A percentile compares a stretch with the other conserved stretches of the same genome.
Evolutionary conservation across 169 alveolate species (phyloP).

Genomic region (Plasmodium inui): DNA sequence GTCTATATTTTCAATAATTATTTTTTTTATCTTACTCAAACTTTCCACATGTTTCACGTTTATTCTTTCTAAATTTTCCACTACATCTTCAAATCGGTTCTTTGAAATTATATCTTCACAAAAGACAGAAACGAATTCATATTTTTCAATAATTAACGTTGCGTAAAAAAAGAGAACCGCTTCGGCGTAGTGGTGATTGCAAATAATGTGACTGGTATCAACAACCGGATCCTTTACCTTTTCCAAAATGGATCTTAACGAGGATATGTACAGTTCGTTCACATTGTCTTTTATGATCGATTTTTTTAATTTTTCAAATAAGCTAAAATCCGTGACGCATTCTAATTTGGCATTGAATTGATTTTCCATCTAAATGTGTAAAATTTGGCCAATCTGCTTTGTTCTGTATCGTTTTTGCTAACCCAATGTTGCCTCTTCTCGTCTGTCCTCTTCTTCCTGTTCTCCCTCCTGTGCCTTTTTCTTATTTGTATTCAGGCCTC

Average conservation of each 20-base stretch:
- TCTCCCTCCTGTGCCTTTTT: neutral
- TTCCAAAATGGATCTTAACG: slow-evolving; percentile 28
- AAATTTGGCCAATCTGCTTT: neutral
- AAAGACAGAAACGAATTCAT: slow-evolving; percentile 30
- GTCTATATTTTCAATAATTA: slow-evolving; percentile 43
- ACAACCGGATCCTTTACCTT: slow-evolving; percentile 6
- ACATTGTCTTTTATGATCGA: slow-evolving; percentile 26
- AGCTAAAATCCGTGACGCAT: slow-evolving; percentile 7
- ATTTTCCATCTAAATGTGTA: slow-evolving; percentile 42
- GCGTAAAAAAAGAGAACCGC: slow-evolving; percentile 38
- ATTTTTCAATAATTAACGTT: slow-evolving; percentile 22
- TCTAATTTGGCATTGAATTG: slow-evolving; percentile 9
- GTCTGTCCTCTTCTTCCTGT: neutral
- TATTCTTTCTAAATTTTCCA: neutral
- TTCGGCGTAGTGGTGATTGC: slow-evolving; percentile 35
- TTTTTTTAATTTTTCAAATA: slow-evolving; percentile 41
- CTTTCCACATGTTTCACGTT: slow-evolving; percentile 9
- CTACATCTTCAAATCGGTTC: neutral
- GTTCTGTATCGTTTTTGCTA: neutral
- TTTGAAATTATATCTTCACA: slow-evolving; percentile 19
- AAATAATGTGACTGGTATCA: slow-evolving; percentile 31
- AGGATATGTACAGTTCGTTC: slow-evolving; percentile 10
- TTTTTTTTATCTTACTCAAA: slow-evolving; percentile 12
- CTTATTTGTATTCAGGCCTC: neutral
- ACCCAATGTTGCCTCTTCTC: neutral